These are phyloP conservation scores for Macroventuria anomochaeta DNA, from an alignment of 2,329 filamentous ascomycete genomes.

Conservation along the genomic window DNA sequence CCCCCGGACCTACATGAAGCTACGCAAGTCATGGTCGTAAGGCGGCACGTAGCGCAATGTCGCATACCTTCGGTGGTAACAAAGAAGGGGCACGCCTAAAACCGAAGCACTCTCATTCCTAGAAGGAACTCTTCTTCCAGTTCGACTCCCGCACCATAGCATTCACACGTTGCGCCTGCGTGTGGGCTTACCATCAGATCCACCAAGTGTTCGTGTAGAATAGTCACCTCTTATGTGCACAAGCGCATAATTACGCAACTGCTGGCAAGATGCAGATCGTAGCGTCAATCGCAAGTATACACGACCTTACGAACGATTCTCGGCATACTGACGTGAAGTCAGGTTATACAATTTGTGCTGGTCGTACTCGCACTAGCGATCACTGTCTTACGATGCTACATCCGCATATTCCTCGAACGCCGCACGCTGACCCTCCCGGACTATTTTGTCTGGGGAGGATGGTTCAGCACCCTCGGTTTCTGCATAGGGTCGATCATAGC, in stretches of 20 bases:
- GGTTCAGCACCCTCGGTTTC: slow-evolving; percentile 29
- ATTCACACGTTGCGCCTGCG: neutral
- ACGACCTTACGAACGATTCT: neutral
- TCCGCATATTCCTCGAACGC: slow-evolving; percentile 23
- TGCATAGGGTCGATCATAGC: slow-evolving; percentile 24
- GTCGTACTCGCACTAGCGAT: slow-evolving; percentile 23
- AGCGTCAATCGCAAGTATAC: slow-evolving; percentile 15
- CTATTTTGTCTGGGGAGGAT: slow-evolving; percentile 31
- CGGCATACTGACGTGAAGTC: neutral
- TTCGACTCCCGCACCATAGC: neutral
- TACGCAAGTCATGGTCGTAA: slow-evolving; percentile 9
- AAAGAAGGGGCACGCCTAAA: slow-evolving; percentile 5
- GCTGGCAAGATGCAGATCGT: slow-evolving; percentile 14
- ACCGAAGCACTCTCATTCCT: neutral
- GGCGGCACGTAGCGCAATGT: slow-evolving; percentile 9
- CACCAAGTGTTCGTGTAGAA: neutral
- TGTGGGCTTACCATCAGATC: neutral
- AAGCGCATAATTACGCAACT: neutral
- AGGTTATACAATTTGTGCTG: slow-evolving; percentile 25
- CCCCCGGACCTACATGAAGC: neutral
- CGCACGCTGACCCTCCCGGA: slow-evolving; percentile 25
- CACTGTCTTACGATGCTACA: slow-evolving; percentile 26
- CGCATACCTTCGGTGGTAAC: neutral
- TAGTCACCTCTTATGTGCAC: neutral
- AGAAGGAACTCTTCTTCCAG: neutral